Evolutionary conservation across 2,329 filamentous ascomycete species (phyloP), one percentile per base, ranked within the genome.

Genomic region (Achaetomium macrosporum): DNA sequence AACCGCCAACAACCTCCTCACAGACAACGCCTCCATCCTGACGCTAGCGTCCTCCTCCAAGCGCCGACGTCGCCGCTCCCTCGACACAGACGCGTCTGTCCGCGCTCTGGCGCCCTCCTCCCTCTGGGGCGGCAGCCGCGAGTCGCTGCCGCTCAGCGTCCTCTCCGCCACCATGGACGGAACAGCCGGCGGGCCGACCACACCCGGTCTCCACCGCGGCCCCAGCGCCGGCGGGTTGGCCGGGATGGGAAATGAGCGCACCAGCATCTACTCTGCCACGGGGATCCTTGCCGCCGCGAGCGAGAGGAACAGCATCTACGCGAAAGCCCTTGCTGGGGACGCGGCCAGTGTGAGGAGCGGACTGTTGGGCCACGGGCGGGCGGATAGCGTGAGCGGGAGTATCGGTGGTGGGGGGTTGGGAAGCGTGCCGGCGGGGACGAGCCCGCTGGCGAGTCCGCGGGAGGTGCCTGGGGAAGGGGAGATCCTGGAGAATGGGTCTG

Each of bases 51-150:
- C 88, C 4, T 91, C 87, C 0, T 89, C 85, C 59, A 90, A 92
- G 71, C 82, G 85, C 36, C 80, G 84, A 29, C 83, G 89, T 35
- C 81, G 88, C 45, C 81, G 88, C 55, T 91, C 87, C 30, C 83
- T 92, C 69, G 89, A 93, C 67, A 93, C 89, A 0, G 87, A 93
- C 66, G 89, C 89, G 5, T 92, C 87, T 0, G 87, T 93, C 37
- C 85, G 89, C 41, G 89, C 89, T 2, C 73, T 95, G n/a, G 87
- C 89, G 1, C 88, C 88, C 0, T 89, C 85, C 0, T 91, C 87
- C 0, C 76, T 92, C 5, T 93, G 87, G 76, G 88, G 88, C 42
- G 88, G 88, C 41, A 90, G 85, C 63, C 83, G 88, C 56, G 88
- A 93, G 69, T 88, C 83, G 41, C 76, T 93, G 1, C 88, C 88